Evolutionary conservation across 768 basidiomycete species (phyloP).

Genomic region (Melanogaster broomeanus): DNA sequence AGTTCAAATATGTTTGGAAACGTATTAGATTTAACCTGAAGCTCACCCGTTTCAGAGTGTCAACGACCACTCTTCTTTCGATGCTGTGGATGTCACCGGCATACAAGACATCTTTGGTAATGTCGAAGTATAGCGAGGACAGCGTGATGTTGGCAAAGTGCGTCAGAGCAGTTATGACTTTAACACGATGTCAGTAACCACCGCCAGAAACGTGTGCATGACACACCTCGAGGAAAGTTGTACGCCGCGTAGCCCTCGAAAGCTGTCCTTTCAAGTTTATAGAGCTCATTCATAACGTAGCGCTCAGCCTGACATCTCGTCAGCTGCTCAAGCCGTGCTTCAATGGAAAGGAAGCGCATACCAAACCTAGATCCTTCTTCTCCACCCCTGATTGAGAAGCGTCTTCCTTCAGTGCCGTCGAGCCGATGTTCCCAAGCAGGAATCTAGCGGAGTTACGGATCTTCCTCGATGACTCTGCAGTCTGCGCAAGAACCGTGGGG

Average conservation of each 20-base stretch:
- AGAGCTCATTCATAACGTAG: constrained; percentile 85
- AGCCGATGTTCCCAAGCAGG: constrained; percentile 75
- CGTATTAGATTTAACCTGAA: neutral
- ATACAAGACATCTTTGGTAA: constrained; percentile 89
- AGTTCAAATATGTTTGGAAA: neutral
- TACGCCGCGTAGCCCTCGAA: constrained; percentile 69
- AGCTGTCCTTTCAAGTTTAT: constrained; percentile 66
- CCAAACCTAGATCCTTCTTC: constrained; percentile 59
- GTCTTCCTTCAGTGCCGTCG: constrained; percentile 12
- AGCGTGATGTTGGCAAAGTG: constrained; percentile 83
- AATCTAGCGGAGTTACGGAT: constrained; percentile 87
- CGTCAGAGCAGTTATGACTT: constrained; percentile 71
- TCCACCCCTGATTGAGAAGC: constrained; percentile 6
- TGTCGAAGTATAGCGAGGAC: constrained; percentile 91
- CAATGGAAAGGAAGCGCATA: constrained; percentile 34
- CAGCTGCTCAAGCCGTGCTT: neutral
- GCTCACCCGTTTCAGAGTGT: constrained; percentile 70
- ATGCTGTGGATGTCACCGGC: constrained; percentile 54
- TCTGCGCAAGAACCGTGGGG: constrained; percentile 70
- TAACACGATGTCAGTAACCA: constrained; percentile 4
- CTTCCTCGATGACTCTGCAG: constrained; percentile 76
- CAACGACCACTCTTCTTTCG: constrained; percentile 65
- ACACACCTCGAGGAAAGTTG: constrained; percentile 80
- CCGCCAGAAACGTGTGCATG: too few relatives aligned
- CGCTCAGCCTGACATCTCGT: constrained; percentile 63